Conservation (phyloP, 1,284 basidiomycete genomes). For the Ceratobasidium sp. region DNA sequence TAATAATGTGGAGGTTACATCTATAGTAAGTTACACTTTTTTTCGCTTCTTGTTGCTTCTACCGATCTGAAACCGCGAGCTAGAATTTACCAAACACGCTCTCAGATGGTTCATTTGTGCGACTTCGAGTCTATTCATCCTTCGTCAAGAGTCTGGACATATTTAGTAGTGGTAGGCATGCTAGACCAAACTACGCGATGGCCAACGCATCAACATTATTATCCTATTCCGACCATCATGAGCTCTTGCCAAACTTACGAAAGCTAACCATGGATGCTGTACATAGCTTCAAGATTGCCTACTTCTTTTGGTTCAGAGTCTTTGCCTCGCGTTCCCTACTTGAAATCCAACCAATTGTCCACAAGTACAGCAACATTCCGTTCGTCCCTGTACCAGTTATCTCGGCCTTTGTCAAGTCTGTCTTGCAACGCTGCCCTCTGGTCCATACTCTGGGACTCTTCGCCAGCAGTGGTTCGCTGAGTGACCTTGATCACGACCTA, state of each 20-base stretch:
- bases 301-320: conserved; percentile 19
- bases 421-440: not conserved
- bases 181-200: not conserved
- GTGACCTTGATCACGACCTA: not conserved
- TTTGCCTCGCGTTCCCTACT: not conserved
- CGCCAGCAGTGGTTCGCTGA: not conserved
- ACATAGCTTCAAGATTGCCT: not conserved
- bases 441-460: not conserved
- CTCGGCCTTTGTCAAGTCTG: not conserved
- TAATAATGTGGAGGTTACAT: not conserved
- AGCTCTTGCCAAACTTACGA: conserved; percentile 17
- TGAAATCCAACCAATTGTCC: not conserved
- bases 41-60: too few relatives aligned
- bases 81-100: not conserved
- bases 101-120: not conserved
- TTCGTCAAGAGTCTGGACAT: too few relatives aligned
- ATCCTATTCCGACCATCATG: not conserved
- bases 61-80: not conserved
- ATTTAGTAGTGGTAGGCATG: not conserved
- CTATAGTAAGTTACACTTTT: not conserved
- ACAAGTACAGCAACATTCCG: not conserved
- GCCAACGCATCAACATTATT: not conserved
- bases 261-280: not conserved
- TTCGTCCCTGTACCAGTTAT: not conserved
- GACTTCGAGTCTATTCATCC: conserved; percentile 7